Conservation (phyloP, 495 filamentous ascomycete genomes). For the Neurospora sp. region DNA sequence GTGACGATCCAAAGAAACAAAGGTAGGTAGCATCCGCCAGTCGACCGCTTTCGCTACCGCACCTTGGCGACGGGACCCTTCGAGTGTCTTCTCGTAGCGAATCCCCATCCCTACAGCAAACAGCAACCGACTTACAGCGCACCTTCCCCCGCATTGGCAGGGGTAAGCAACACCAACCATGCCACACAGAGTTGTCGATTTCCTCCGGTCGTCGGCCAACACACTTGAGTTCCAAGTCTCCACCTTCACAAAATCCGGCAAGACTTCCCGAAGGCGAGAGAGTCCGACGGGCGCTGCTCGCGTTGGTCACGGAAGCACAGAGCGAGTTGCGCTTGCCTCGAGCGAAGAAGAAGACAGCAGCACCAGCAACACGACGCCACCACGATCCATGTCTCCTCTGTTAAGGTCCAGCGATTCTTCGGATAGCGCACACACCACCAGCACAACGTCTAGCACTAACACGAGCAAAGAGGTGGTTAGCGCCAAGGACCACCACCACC, state of each 20-base stretch:
- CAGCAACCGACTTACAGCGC: background rate
- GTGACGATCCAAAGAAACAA: slow-evolving; percentile 6
- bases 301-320: slow-evolving; percentile 16
- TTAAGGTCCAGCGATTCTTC: background rate
- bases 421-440: slow-evolving; percentile 8
- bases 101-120: background rate
- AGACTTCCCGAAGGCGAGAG: slow-evolving; percentile 10
- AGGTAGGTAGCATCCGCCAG: background rate
- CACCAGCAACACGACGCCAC: slow-evolving; percentile 10
- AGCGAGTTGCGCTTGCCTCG: slow-evolving; percentile 24
- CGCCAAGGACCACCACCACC: slow-evolving; percentile 5
- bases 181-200: slow-evolving; percentile 41
- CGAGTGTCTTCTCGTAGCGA: background rate
- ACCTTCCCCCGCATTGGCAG: slow-evolving; percentile 12
- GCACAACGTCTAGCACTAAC: slow-evolving; percentile 15
- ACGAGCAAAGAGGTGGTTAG: slow-evolving; percentile 1
- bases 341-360: slow-evolving; percentile 22
- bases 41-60: background rate
- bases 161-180: slow-evolving; percentile 24
- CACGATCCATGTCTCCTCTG: slow-evolving; percentile 12
- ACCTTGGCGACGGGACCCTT: background rate
- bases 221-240: slow-evolving; percentile 22
- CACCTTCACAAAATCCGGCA: slow-evolving; percentile 16
- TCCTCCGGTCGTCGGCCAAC: slow-evolving; percentile 35
- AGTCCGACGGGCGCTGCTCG: slow-evolving; percentile 13